Evolutionary conservation across 768 basidiomycete genomes (phyloP), one percentile per base, ranked within the genome.

Genomic region (Bullera alba): DNA sequence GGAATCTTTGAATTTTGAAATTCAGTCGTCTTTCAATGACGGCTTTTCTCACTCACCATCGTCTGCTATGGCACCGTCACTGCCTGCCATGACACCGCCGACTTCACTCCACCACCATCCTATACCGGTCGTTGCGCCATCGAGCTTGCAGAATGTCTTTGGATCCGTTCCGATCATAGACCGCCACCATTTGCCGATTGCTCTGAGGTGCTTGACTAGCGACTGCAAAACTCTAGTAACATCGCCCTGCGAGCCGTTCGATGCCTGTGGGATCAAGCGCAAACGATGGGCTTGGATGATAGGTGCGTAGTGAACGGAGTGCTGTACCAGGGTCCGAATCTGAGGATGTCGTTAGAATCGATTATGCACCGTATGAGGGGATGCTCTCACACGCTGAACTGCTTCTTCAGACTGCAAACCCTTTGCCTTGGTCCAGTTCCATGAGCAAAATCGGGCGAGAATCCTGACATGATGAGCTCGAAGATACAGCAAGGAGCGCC

Each of bases 91-190:
- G 7, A 68, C 70, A 12, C 56, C 58, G 0, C 68, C 63, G 0
- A 69, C 67, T 42, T 65, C 64, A 16, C 65, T 60, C 70, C 70
- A 72, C 70, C 70, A 72, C 70, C 70, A 72, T 4, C 67, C 70
- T 0, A 72, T 57, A 1, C 68, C 70, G 1, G 55, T 41, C 0
- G 63, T 66, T 0, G 58, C 63, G 1, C 60, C 65, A 6, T 50
- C 50, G 4, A 67, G 39, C 3, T 63, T 54, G 27, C 61, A 67
- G 46, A 70, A 72, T 0, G 53, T 53, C 36, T 72, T 72, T 1
- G 68, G 62, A 48, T 72, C 68, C 23, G 62, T 56, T 12, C 50
- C 62, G 22, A 72, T 57, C 58, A 72, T 63, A 12, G 48, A 48
- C 35, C 67, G 50, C 58, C 67, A 69, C 55, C 65, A 67, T 52